Evolutionary conservation across 2,329 filamentous ascomycete species (phyloP), one percentile per base, ranked within the genome.

Genomic region (Trichoderma breve): DNA sequence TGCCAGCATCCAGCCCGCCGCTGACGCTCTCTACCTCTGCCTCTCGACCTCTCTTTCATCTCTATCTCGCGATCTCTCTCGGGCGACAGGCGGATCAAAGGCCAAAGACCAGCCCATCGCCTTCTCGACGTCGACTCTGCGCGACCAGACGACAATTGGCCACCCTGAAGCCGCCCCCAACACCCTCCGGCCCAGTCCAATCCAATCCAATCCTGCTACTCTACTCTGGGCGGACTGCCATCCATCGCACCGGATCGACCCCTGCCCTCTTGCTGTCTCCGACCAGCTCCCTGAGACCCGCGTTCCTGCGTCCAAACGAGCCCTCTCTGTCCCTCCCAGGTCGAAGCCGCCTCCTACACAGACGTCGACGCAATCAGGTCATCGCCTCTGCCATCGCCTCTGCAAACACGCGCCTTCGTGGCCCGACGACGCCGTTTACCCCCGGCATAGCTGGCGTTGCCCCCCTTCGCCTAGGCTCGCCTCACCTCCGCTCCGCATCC

Each of bases 391-490:
- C 51, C 55, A 11, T 24, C 47, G 47, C 47, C 47, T 21, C 11
- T 32, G 43, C 36, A 43, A 67, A 64, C 36, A 66, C 70, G 68
- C 72, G 69, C 70, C 53, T 66, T 61, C 47, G 62, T 62, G 57
- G 63, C 58, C 34, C 55, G 72, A 72, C 68, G 69, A 51, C 63
- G 70, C 60, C 47, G 58, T 60, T 71, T 32, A 9, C 64, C 51
- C 24, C 63, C 58, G 66, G 39, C 68, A 64, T 34, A 71, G 32
- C 68, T 69, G 63, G 71, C 58, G 74, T 71, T 74, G 74, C 74
- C 67, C 69, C 64, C 71, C 72, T 72, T 75, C 73, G 73, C 72
- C 73, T 73, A 70, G 74, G 72, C 70, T 77, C 78, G 60, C 43
- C 62, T 71, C 72, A 70, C 74, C 73, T 71, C 76, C 74, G 71